Percentiles rank a stretch among this genome's conserved stretches.
Conservation (phyloP, 352 stramenopile species). For the Aphanomyces invadans region DNA sequence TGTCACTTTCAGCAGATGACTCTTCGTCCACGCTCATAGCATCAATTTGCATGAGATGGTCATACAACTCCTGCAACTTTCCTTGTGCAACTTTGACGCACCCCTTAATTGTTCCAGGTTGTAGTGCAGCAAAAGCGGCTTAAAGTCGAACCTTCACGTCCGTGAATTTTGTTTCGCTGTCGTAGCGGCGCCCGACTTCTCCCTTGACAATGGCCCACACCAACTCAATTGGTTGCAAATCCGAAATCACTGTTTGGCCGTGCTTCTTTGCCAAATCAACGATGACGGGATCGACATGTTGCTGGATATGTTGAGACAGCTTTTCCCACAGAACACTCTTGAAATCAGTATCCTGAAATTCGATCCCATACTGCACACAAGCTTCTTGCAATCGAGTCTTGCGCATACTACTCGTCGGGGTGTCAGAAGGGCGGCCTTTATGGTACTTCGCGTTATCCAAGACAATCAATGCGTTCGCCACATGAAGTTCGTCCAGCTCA, state of each 20-base stretch:
- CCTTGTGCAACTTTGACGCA: slow-evolving; percentile 4
- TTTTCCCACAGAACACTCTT: slow-evolving; percentile 18
- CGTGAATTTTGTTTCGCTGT: slow-evolving; percentile 10
- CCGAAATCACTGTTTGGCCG: slow-evolving; percentile 22
- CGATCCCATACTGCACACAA: slow-evolving; percentile 5
- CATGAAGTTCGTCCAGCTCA: slow-evolving; percentile 1
- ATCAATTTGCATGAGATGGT: slow-evolving; percentile 2
- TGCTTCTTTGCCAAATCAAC: slow-evolving; percentile 10
- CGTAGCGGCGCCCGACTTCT: slow-evolving; percentile 24
- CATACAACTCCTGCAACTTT: not conserved
- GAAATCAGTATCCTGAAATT: not conserved
- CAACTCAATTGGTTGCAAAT: slow-evolving; percentile 28
- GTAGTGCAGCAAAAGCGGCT: slow-evolving; percentile 8
- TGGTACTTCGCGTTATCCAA: slow-evolving; percentile 30
- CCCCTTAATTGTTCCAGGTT: not conserved
- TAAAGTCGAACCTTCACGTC: slow-evolving; percentile 24
- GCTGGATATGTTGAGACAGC: slow-evolving; percentile 8
- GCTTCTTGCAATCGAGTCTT: not conserved
- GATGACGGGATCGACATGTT: slow-evolving; percentile 9
- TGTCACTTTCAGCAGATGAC: not conserved
- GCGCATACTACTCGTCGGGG: slow-evolving; percentile 9
- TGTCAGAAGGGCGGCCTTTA: not conserved
- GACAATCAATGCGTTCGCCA: slow-evolving; percentile 20
- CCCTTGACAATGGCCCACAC: slow-evolving; percentile 29
- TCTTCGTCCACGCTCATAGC: not conserved